Base-by-base conservation (phyloP, 2,329 filamentous ascomycete species). In the Fusarium sp. region DNA sequence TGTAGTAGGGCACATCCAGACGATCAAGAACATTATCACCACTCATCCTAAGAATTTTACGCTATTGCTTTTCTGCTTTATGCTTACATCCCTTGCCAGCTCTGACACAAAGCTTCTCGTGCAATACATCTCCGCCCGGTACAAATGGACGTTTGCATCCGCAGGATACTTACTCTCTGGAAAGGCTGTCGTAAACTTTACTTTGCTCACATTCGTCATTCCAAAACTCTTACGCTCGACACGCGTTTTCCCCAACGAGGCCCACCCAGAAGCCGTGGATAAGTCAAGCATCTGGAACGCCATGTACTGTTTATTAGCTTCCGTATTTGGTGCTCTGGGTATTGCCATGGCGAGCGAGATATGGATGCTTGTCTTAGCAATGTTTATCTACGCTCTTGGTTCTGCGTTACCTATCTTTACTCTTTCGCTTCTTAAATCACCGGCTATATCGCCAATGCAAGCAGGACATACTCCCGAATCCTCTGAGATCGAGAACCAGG, bases 391-490 rank as follows among this genome's bases (percentile, higher is more conserved):
- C 45, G 82, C 83, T 1, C 76, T 85, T 2, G 83, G 83, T 0
- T 83, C 83, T 13, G 83, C 83, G 0, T 74, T 85, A 15, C 83
- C 83, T 2, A 80, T 85, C 10, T 85, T 85, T 50, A 85, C 83
- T 0, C 74, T 83, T 15, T 84, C 83, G 5, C 72, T 85, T 49
- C 77, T 85, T 28, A 83, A 83, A 51, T 84, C 83, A 8, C 78
- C 80, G 0, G 75, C 76, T 3, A 74, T 85, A 16, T 77, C 65
- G 16, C 56, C 68, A 13, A 45, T 37, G 1, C 55, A 65, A 9
- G 26, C 28, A 2, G 50, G 57, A 6, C 37, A 54, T 38, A 33
- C 20, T 8, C 5, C 20, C 9, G 45, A 60, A 18, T 36, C 38
- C 55, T 57, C 40, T 1, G 76, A 79, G 15, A 70, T 77, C 0